Evolutionary conservation across 768 basidiomycete species (phyloP).

Genomic region (Bullera alba): DNA sequence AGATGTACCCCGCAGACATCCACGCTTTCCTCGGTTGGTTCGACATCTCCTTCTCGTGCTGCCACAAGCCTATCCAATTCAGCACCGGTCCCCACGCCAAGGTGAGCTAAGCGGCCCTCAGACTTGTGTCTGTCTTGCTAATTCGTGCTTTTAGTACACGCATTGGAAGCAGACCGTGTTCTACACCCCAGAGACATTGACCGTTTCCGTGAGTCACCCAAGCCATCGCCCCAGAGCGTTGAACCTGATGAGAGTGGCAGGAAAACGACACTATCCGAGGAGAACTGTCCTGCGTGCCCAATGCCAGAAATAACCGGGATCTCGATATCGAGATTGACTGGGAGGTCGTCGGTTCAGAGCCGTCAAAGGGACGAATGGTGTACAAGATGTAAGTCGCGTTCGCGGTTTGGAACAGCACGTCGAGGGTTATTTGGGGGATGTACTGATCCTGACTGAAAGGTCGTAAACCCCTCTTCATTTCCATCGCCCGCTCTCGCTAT

Average conservation of each 20-base stretch:
- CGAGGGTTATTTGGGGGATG: not conserved
- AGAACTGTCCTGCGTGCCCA: conserved; percentile 70
- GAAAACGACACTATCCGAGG: conserved; percentile 70
- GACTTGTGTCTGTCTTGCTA: conserved; percentile 5
- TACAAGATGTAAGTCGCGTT: conserved; percentile 47
- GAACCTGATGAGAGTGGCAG: conserved; percentile 24
- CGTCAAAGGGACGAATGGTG: conserved; percentile 35
- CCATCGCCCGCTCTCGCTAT: no score
- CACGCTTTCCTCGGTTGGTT: conserved; percentile 99
- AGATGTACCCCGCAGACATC: conserved; percentile 55
- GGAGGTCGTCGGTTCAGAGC: conserved; percentile 49
- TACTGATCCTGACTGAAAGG: conserved; percentile 8
- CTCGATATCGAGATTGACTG: conserved; percentile 82
- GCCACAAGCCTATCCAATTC: conserved; percentile 91
- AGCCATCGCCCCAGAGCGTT: not conserved
- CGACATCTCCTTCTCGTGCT: conserved; percentile 89
- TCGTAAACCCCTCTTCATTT: no score
- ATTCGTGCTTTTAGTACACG: conserved; percentile 43
- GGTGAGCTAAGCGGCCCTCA: conserved; percentile 51
- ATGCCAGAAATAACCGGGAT: conserved; percentile 87
- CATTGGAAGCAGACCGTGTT: conserved; percentile 76
- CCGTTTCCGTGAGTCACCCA: conserved; percentile 38
- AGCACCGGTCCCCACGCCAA: conserved; percentile 96
- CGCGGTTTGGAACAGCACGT: conserved; percentile 5
- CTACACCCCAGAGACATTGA: conserved; percentile 62